Base-by-base conservation (phyloP, 2,329 filamentous ascomycete species). In the Hypoxylon sp. region DNA sequence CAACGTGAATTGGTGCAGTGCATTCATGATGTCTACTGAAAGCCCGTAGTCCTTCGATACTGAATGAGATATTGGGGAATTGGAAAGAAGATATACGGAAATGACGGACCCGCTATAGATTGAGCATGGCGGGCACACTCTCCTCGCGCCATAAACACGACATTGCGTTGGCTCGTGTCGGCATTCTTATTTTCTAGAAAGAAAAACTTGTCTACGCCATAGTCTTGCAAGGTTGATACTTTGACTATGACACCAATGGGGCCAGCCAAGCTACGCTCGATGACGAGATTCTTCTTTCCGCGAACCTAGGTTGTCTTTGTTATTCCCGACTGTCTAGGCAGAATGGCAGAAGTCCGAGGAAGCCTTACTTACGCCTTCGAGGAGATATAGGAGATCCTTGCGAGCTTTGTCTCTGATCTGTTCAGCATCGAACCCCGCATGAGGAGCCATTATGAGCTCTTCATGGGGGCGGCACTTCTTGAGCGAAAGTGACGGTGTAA, bases 191-290 rank as follows among this genome's bases (percentile, higher is more conserved):
- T 98, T 80, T 99, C 96, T 48, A 99, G 85, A 76, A 97, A 91
- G 83, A 98, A 99, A 71, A 97, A 93, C 79, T 97, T 97, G 80
- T 98, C 94, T 72, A 99, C 94, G 29, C 96, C 96, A 82, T 98
- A 97, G 76, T 99, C 96, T 77, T 98, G 93, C 14, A 97, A 86
- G 8, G 92, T 95, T 21, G 95, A 95, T 76, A 97, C 97, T 79
- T 97, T 97, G 81, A 97, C 93, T 71, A 99, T 91, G 64, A 95
- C 86, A 64, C 94, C 93, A 72, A 99, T 87, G 29, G 94, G 93
- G 23, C 95, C 96, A 71, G 95, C 94, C 73, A 99, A 86, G 74
- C 90, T 90, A 79, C 91, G 92, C 78, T 98, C 95, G 76, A 99
- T 91, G 55, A 99, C 92, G 67, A 99, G 85, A 76, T 97, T 98